These are phyloP conservation scores for Haematococcus sp. DNA, from an alignment of 139 green algal genomes.

Conservation along the genomic window DNA sequence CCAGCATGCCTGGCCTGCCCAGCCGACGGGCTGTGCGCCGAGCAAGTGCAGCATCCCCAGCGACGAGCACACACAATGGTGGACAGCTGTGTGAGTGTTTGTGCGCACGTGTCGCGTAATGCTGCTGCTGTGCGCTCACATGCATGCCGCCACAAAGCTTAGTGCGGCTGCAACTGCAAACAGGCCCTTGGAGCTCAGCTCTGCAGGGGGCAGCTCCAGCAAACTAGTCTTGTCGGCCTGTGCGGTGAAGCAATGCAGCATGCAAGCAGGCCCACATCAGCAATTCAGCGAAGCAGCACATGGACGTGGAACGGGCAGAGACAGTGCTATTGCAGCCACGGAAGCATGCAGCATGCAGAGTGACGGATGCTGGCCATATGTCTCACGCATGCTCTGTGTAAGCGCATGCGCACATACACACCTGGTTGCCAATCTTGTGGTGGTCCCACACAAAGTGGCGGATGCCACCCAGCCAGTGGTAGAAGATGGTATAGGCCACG, in stretches of 20 bases:
- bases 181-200: constrained; percentile 55
- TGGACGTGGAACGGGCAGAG: too few species aligned
- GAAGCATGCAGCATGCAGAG: too few species aligned
- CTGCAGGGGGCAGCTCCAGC: constrained; percentile 66
- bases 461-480: constrained; percentile 84
- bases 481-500: constrained; percentile 84
- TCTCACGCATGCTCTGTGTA: too few species aligned
- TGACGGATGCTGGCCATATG: too few species aligned
- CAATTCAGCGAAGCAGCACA: background rate
- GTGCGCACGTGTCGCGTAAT: too few species aligned
- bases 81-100: too few species aligned
- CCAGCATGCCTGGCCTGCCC: too few species aligned
- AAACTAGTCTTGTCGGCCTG: constrained; percentile 65
- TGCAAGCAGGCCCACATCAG: background rate
- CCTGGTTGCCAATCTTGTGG: constrained; percentile 68
- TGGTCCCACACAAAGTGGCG: constrained; percentile 87
- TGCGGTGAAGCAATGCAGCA: background rate
- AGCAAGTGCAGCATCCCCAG: too few species aligned
- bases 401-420: too few species aligned
- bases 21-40: too few species aligned
- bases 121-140: constrained; percentile 4
- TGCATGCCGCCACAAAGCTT: constrained; percentile 30
- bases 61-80: too few species aligned
- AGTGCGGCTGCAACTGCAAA: constrained; percentile 45
- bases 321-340: too few species aligned